phyloP scores from a whole-genome alignment of 495 filamentous ascomycete species.

The Podospora fimiseda region DNA sequence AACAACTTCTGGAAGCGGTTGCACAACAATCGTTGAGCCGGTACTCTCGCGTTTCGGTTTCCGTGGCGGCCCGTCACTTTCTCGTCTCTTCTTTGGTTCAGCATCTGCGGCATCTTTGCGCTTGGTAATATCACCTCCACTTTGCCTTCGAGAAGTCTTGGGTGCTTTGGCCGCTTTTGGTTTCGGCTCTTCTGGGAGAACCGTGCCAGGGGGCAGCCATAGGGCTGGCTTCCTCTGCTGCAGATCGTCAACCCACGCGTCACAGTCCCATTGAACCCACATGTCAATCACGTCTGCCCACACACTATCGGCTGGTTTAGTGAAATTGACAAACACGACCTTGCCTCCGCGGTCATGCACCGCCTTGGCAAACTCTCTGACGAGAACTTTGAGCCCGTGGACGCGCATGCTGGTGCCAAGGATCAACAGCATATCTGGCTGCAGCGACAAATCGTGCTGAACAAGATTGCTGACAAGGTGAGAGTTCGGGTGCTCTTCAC shows the following conservation, averaged over 20 bases:
- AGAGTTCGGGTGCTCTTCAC: constrained; percentile 62
- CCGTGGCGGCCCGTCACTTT: constrained; percentile 1
- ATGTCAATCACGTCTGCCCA: constrained; percentile 65
- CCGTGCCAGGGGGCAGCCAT: constrained; percentile 44
- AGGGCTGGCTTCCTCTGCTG: constrained; percentile 48
- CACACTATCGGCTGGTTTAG: constrained; percentile 58
- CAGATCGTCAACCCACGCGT: constrained; percentile 59
- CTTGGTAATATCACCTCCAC: constrained; percentile 22
- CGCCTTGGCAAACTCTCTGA: constrained; percentile 63
- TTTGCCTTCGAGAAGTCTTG: constrained; percentile 23
- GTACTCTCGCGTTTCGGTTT: constrained; percentile 7
- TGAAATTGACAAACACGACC: constrained; percentile 63
- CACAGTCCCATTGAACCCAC: constrained; percentile 66
- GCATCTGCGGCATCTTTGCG: constrained; percentile 18
- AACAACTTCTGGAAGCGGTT: neutral
- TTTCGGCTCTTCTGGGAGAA: constrained; percentile 28
- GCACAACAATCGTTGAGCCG: neutral
- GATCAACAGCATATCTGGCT: constrained; percentile 59
- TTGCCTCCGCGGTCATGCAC: constrained; percentile 58
- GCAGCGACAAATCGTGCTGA: constrained; percentile 54
- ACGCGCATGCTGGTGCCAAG: constrained; percentile 63
- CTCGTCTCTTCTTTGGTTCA: constrained; percentile 15
- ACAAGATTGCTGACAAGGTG: constrained; percentile 55
- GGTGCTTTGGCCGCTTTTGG: constrained; percentile 13
- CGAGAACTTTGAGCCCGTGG: constrained; percentile 60